Base-by-base conservation (phyloP, 208 protist genomes). In the Trypanosoma melophagium region DNA sequence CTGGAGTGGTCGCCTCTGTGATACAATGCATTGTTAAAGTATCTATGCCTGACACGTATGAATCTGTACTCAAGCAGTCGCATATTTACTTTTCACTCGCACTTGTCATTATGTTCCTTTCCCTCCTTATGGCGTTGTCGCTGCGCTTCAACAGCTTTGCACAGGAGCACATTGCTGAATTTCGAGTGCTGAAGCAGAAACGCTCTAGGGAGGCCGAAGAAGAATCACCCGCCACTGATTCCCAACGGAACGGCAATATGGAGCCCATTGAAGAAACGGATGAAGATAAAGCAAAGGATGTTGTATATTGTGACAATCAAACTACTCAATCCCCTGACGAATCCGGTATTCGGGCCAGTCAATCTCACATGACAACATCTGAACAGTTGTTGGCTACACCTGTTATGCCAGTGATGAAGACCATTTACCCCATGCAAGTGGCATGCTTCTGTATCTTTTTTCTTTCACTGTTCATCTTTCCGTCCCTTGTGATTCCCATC, bases 11-110 rank as follows among this genome's bases (percentile, higher is more conserved):
- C 25, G 50, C 83, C 19, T 89, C 84, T 0, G 58, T 80, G 59
- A 70, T 96, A 66, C 87, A 92, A 78, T 89, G 90, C 71, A 89
- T 96, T 71, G 82, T 92, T 47, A 96, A 96, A 69, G 87, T 69
- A 0, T 81, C 84, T 22, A 86, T 93, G 78, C 19, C 75, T 1
- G 38, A 79, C 59, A 67, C 71, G 10, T 89, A 88, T 62, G 67
- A 80, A 1, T 67, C 72, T 28, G 60, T 63, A 10, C 69, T 79
- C 9, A 64, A 41, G 44, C 84, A 91, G 69, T 67, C 84, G 12
- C 76, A 87, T 74, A 81, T 95, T 64, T 95, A 93, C 79, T 95
- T 93, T 74, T 83, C 77, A 45, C 67, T 95, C 16, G 77, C 82
- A 12, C 66, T 92, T 21, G 68, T 53, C 21, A 83, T 89, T 59